Evolutionary conservation across 1,284 basidiomycete genomes (phyloP).

Genomic region (Cutaneotrichosporon sp.): DNA sequence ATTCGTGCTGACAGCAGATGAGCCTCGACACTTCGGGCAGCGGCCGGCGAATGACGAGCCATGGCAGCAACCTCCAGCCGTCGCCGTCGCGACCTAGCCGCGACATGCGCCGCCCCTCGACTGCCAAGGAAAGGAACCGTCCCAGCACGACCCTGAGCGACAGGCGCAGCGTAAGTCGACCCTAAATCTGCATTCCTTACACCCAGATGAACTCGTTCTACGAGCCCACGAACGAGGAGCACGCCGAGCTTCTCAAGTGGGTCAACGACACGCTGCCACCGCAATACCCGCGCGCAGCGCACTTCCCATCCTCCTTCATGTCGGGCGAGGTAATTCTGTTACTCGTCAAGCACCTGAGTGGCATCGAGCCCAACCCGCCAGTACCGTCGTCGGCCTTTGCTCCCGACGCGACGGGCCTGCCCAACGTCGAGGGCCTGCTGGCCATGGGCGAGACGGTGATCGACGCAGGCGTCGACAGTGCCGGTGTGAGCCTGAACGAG

Average conservation of each 20-base stretch:
- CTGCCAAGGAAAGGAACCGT: neutral
- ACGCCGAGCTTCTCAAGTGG: slow-evolving; percentile 68
- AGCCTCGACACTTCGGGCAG: slow-evolving; percentile 39
- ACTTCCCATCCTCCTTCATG: slow-evolving; percentile 50
- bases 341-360: slow-evolving; percentile 45
- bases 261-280: slow-evolving; percentile 73
- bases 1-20: slow-evolving; percentile 30
- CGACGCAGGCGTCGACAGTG: slow-evolving; percentile 82
- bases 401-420: slow-evolving; percentile 36
- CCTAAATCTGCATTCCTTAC: neutral
- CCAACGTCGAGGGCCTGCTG: slow-evolving; percentile 79
- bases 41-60: slow-evolving; percentile 13
- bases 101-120: slow-evolving; percentile 42
- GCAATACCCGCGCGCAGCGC: slow-evolving; percentile 59
- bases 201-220: slow-evolving; percentile 23
- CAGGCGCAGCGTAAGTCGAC: slow-evolving; percentile 1
- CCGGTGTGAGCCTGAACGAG: slow-evolving; percentile 83
- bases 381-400: slow-evolving; percentile 40
- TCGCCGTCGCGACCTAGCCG: slow-evolving; percentile 40
- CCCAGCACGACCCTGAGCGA: slow-evolving; percentile 5
- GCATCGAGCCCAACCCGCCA: slow-evolving; percentile 37
- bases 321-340: slow-evolving; percentile 49
- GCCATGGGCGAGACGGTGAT: slow-evolving; percentile 80
- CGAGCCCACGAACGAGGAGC: slow-evolving; percentile 23
- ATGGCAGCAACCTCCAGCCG: slow-evolving; percentile 3